These are phyloP conservation scores for Lunularia cruciata DNA, from an alignment of 225 moss, liverwort and hornwort genomes.

Conservation along the genomic window DNA sequence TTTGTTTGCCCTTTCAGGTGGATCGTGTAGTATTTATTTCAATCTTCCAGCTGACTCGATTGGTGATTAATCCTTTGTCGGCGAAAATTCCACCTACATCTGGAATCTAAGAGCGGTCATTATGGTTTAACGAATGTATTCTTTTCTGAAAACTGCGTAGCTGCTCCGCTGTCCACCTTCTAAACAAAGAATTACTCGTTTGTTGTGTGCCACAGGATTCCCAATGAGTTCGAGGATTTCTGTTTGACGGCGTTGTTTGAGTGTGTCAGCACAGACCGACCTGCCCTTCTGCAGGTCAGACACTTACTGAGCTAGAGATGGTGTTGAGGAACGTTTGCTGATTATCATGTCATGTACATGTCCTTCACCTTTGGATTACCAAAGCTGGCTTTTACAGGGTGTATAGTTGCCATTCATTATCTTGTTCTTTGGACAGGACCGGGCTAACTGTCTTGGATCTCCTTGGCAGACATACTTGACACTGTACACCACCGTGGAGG, in stretches of 20 bases:
- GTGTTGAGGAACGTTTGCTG: background rate
- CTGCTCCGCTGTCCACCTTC: background rate
- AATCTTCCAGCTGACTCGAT: background rate
- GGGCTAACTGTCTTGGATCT: background rate
- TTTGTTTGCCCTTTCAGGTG: background rate
- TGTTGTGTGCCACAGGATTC: conserved; percentile 9
- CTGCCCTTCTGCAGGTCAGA: conserved; percentile 67
- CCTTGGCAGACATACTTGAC: conserved; percentile 72
- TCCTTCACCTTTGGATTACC: no score
- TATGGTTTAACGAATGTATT: background rate
- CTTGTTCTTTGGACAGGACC: background rate
- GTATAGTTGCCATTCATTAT: background rate
- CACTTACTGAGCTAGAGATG: no score
- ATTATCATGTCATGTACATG: background rate
- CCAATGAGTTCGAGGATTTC: conserved; percentile 77
- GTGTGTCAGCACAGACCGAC: conserved; percentile 93
- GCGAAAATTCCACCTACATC: background rate
- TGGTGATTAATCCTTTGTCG: background rate
- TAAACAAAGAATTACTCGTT: background rate
- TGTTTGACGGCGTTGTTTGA: conserved; percentile 87
- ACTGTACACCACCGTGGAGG: conserved; percentile 76
- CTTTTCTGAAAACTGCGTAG: background rate
- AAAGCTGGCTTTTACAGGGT: no score
- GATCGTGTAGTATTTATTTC: background rate
- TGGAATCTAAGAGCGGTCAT: background rate